These are phyloP conservation scores for Fusarium nanum DNA, from an alignment of 2,329 filamentous ascomycete genomes.

Conservation along the genomic window DNA sequence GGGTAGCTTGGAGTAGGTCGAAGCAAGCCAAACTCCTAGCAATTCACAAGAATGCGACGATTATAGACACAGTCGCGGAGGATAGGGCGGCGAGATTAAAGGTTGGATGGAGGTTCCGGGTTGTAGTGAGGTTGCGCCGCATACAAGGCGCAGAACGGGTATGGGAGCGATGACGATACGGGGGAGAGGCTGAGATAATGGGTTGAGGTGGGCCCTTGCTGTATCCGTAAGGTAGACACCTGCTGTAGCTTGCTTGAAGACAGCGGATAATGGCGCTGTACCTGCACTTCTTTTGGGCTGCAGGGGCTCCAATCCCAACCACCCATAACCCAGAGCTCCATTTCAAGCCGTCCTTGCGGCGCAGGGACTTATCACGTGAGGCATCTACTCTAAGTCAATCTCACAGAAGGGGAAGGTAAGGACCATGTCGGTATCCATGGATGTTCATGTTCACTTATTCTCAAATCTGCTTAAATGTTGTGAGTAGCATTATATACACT, in stretches of 20 bases:
- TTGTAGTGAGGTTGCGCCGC: slow-evolving; percentile 44
- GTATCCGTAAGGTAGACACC: background rate
- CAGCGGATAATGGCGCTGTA: slow-evolving; percentile 42
- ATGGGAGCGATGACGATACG: slow-evolving; percentile 46
- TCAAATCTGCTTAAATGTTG: background rate
- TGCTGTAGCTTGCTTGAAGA: slow-evolving; percentile 24
- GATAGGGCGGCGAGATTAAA: slow-evolving; percentile 26
- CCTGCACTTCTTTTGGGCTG: slow-evolving; percentile 35
- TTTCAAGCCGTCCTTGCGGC: background rate
- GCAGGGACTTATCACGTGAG: slow-evolving; percentile 37
- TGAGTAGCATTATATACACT: background rate
- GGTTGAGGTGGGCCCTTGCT: slow-evolving; percentile 37
- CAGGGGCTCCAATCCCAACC: slow-evolving; percentile 34
- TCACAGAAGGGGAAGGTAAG: background rate
- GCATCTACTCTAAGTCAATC: background rate
- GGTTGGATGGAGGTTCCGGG: slow-evolving; percentile 28
- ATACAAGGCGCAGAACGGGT: slow-evolving; percentile 43
- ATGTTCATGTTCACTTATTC: slow-evolving; percentile 5
- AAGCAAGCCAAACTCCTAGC: slow-evolving; percentile 40
- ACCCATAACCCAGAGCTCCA: slow-evolving; percentile 3
- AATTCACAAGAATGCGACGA: slow-evolving; percentile 44
- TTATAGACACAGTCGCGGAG: slow-evolving; percentile 30
- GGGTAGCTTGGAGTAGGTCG: slow-evolving; percentile 48
- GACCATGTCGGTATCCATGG: background rate
- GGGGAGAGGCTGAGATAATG: slow-evolving; percentile 49